These are phyloP conservation scores for Phialocephala sp. DNA, from an alignment of 2,329 filamentous ascomycete species.

Conservation along the genomic window DNA sequence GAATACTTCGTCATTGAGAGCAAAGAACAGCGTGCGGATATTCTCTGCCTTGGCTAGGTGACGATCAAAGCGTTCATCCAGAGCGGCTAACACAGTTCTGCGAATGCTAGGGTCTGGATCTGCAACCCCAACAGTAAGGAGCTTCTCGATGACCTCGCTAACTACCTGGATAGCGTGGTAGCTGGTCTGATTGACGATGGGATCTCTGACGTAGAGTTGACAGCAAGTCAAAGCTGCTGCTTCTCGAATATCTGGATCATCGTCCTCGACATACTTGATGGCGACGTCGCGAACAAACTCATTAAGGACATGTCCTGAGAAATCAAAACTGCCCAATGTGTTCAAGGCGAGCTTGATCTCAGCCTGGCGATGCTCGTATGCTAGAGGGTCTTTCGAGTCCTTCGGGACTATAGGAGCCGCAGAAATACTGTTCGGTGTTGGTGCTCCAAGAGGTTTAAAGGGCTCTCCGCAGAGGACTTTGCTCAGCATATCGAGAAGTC, in stretches of 20 bases:
- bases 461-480: constrained; percentile 90
- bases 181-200: constrained; percentile 97
- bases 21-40: constrained; percentile 92
- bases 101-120: constrained; percentile 90
- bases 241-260: constrained; percentile 90
- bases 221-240: constrained; percentile 96
- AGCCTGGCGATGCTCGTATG: constrained; percentile 79
- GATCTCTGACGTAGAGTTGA: constrained; percentile 94
- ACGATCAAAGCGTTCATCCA: constrained; percentile 93
- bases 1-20: constrained; percentile 94
- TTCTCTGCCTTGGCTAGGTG: constrained; percentile 98
- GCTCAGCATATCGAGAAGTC: constrained; percentile 92
- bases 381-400: constrained; percentile 82
- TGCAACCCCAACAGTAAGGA: constrained; percentile 92
- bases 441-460: constrained; percentile 90
- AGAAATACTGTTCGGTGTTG: constrained; percentile 78
- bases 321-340: constrained; percentile 97
- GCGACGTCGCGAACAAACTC: constrained; percentile 98
- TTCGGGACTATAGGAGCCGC: constrained; percentile 84
- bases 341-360: constrained; percentile 94
- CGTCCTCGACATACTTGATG: constrained; percentile 96
- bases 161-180: constrained; percentile 97
- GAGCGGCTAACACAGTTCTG: constrained; percentile 82
- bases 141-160: constrained; percentile 95
- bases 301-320: constrained; percentile 89